These are phyloP conservation scores for Trypanosoma cruzi DNA, from an alignment of 208 protist genomes.

Conservation along the genomic window DNA sequence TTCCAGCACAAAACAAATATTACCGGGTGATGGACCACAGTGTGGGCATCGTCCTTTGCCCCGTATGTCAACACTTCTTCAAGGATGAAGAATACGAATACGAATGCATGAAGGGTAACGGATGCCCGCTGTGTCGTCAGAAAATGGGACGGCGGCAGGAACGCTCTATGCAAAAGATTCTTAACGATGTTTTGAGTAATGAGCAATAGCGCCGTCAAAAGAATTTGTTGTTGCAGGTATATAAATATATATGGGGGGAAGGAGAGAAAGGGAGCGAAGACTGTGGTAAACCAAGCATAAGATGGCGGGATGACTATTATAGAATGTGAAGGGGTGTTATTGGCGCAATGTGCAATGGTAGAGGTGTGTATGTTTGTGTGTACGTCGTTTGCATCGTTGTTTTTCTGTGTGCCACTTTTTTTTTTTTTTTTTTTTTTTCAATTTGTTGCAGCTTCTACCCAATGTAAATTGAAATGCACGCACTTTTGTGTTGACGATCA, in stretches of 20 bases:
- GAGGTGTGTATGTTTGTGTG: not conserved
- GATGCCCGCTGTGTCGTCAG: conserved; percentile 91
- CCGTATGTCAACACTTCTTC: conserved; percentile 95
- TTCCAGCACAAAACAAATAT: conserved; percentile 85
- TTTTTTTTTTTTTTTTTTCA: not conserved
- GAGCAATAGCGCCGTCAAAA: conserved; percentile 9
- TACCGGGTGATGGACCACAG: conserved; percentile 88
- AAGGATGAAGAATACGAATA: conserved; percentile 90
- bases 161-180: conserved; percentile 64
- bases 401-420: not conserved
- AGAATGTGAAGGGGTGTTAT: not conserved
- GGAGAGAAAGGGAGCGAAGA: not conserved
- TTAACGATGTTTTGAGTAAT: conserved; percentile 30
- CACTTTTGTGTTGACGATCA: not conserved
- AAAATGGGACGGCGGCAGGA: conserved; percentile 60
- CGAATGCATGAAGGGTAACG: conserved; percentile 84
- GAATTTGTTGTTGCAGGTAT: not conserved
- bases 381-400: not conserved
- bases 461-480: not conserved
- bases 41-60: conserved; percentile 81
- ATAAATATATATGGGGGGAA: not conserved
- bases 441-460: not conserved
- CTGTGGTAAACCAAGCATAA: not conserved
- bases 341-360: not conserved
- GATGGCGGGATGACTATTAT: not conserved